Evolutionary conservation across 805 yeast genomes (phyloP).

Genomic region (Candida coleopterorum): DNA sequence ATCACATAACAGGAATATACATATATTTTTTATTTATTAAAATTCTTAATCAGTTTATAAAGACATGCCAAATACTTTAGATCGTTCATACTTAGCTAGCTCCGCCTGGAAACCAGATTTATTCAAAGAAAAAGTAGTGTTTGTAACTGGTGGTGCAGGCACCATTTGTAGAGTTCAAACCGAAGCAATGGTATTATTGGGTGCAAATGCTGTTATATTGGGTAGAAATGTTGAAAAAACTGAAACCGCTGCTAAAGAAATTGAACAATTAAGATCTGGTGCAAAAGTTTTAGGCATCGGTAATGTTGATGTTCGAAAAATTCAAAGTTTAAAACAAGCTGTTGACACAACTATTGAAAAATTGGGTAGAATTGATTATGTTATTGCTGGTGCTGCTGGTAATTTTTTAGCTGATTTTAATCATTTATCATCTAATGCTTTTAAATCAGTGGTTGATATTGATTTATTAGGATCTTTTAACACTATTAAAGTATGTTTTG

Average conservation of each 20-base stretch:
- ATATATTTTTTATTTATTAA: too few species aligned
- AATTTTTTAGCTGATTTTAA: slow-evolving; percentile 81
- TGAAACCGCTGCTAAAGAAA: slow-evolving; percentile 59
- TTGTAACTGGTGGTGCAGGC: slow-evolving; percentile 96
- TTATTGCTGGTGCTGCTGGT: slow-evolving; percentile 96
- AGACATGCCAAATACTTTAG: slow-evolving; percentile 23
- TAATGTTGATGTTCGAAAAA: slow-evolving; percentile 73
- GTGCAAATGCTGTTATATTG: slow-evolving; percentile 81
- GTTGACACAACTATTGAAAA: slow-evolving; percentile 59
- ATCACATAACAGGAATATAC: too few species aligned
- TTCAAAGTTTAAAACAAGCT: slow-evolving; percentile 55
- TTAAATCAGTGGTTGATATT: slow-evolving; percentile 80
- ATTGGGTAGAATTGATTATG: slow-evolving; percentile 79
- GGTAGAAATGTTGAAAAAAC: slow-evolving; percentile 76
- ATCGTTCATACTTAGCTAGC: slow-evolving; percentile 24
- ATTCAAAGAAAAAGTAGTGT: slow-evolving; percentile 80
- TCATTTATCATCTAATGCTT: slow-evolving; percentile 77
- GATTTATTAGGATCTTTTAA: slow-evolving; percentile 87
- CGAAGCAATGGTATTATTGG: slow-evolving; percentile 76
- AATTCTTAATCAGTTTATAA: too few species aligned
- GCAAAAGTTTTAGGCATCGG: slow-evolving; percentile 69
- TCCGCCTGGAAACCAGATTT: slow-evolving; percentile 52
- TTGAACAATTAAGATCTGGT: slow-evolving; percentile 52
- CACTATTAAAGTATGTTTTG: slow-evolving; percentile 78
- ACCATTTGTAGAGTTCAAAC: slow-evolving; percentile 90